Percentiles rank a stretch among this genome's conserved stretches.
phyloP scores from a whole-genome alignment of 371 early-diverging fungal genomes.

The Rhizopus microsporus region DNA sequence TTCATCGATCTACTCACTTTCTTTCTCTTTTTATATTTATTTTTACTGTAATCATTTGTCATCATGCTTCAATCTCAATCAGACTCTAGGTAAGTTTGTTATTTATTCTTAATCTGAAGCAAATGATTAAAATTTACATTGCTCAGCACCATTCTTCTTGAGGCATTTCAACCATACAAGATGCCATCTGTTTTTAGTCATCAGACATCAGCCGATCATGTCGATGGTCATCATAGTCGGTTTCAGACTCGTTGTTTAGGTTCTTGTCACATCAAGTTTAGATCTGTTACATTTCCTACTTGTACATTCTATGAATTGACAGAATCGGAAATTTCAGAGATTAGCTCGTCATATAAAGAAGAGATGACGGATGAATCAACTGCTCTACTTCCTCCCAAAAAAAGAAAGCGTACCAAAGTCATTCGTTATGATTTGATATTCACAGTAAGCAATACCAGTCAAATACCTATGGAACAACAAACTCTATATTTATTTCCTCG shows the following conservation, averaged over 20 bases:
- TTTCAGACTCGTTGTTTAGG: constrained; percentile 40
- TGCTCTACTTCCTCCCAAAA: constrained; percentile 40
- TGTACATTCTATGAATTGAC: constrained; percentile 43
- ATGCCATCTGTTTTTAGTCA: constrained; percentile 11
- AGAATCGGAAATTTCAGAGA: constrained; percentile 48
- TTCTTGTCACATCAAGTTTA: constrained; percentile 25
- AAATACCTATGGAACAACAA: background rate
- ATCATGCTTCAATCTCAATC: constrained; percentile 3
- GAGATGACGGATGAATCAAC: constrained; percentile 6
- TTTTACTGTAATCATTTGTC: background rate
- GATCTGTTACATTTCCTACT: constrained; percentile 17
- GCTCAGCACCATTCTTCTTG: background rate
- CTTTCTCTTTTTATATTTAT: background rate
- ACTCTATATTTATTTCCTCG: constrained; percentile 44
- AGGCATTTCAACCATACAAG: constrained; percentile 20
- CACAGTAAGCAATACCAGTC: constrained; percentile 14
- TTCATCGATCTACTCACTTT: constrained; percentile 2
- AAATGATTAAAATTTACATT: background rate
- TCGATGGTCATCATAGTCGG: constrained; percentile 25
- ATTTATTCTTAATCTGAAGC: background rate
- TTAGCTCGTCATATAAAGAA: constrained; percentile 3
- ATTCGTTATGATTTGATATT: constrained; percentile 37
- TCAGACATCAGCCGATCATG: constrained; percentile 17
- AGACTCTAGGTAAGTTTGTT: background rate
- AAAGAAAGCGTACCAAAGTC: constrained; percentile 35